Conservation (phyloP, 2,329 filamentous ascomycete genomes). For the Colletotrichum sp. region DNA sequence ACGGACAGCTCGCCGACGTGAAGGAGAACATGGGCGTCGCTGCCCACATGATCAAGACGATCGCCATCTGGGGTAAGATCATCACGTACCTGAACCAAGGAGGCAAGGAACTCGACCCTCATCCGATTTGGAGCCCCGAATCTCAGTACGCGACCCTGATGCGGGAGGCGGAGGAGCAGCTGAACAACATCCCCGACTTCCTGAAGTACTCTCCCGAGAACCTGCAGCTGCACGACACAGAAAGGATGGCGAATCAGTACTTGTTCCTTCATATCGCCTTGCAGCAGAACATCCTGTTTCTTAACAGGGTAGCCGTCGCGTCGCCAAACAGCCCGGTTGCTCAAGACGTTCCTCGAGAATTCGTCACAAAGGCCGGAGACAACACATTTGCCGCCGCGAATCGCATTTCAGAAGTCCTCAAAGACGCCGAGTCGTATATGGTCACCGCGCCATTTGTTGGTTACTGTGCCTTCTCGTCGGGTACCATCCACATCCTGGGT, state of each 20-base stretch:
- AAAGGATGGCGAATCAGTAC: conserved; percentile 89
- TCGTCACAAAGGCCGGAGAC: conserved; percentile 75
- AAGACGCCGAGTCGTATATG: conserved; percentile 79
- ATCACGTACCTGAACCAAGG: conserved; percentile 91
- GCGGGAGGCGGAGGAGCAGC: conserved; percentile 73
- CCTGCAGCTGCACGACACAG: conserved; percentile 81
- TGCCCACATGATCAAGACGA: conserved; percentile 84
- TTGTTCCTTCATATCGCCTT: conserved; percentile 89
- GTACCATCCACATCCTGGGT: conserved; percentile 91
- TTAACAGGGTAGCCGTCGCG: conserved; percentile 86
- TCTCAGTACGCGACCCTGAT: conserved; percentile 77
- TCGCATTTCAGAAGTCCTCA: conserved; percentile 82
- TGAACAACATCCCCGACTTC: conserved; percentile 68
- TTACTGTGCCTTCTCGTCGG: conserved; percentile 92
- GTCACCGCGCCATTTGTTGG: conserved; percentile 92
- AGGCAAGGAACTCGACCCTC: conserved; percentile 77
- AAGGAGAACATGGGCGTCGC: conserved; percentile 92
- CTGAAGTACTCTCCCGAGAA: conserved; percentile 84
- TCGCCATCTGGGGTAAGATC: conserved; percentile 88
- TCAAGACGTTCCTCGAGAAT: conserved; percentile 76
- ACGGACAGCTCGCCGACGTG: conserved; percentile 68
- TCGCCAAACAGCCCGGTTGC: conserved; percentile 68
- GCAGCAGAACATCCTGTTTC: conserved; percentile 88
- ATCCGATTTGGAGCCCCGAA: conserved; percentile 82
- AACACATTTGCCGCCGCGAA: conserved; percentile 85